Evolutionary conservation across 2,329 filamentous ascomycete species (phyloP).

Genomic region (Chrysosphaeria jannelii): DNA sequence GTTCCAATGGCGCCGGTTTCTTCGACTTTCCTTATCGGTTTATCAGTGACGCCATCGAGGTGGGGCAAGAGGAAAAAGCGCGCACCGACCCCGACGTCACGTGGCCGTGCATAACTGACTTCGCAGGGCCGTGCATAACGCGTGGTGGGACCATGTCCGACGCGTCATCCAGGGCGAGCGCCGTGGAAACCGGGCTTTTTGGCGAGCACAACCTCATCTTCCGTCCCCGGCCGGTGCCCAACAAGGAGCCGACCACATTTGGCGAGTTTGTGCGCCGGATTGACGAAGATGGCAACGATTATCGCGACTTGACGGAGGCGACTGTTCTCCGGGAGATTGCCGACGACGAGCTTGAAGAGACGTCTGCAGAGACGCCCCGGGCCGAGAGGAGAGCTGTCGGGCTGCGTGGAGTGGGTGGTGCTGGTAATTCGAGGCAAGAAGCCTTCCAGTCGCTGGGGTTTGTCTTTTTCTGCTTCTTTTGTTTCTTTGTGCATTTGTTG

Average conservation of each 20-base stretch:
- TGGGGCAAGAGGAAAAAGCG: too few relatives aligned
- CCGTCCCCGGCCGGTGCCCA: slow-evolving; percentile 28
- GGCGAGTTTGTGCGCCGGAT: slow-evolving; percentile 51
- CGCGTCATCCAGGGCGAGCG: neutral
- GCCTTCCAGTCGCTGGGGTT: too few relatives aligned
- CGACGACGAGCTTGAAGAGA: slow-evolving; percentile 12
- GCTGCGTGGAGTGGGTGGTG: slow-evolving; percentile 14
- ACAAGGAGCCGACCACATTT: slow-evolving; percentile 29
- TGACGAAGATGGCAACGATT: slow-evolving; percentile 49
- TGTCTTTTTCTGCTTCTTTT: neutral
- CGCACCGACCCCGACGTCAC: too few relatives aligned
- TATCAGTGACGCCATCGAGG: too few relatives aligned
- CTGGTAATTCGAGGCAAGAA: neutral
- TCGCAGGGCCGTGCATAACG: too few relatives aligned
- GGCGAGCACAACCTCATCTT: slow-evolving; percentile 9
- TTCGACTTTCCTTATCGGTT: too few relatives aligned
- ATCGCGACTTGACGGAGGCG: slow-evolving; percentile 49
- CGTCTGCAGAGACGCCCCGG: neutral
- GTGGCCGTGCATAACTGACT: too few relatives aligned
- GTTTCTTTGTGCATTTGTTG: slow-evolving; percentile 2
- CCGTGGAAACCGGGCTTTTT: slow-evolving; percentile 3
- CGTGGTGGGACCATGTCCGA: slow-evolving; percentile 3
- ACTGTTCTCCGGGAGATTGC: slow-evolving; percentile 38
- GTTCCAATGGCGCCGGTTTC: too few relatives aligned
- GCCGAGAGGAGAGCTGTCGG: slow-evolving; percentile 12